phyloP scores from a whole-genome alignment of 371 early-diverging fungal genomes.

The Lichtheimia ornata region DNA sequence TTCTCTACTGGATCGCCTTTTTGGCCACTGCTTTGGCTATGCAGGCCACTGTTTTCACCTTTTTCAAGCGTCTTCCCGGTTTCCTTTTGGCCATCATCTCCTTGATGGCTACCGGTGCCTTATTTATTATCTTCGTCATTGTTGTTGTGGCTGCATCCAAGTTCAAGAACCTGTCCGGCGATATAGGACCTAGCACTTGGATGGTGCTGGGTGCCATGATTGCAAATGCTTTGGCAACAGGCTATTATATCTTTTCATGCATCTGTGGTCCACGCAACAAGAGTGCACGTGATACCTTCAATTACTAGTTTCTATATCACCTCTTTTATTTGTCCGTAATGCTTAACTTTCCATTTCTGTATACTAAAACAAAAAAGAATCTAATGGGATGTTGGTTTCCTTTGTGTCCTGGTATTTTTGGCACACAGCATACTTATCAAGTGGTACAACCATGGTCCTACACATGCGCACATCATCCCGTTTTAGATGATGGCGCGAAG shows the following conservation, averaged over 20 bases:
- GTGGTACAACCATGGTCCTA: too few relatives aligned
- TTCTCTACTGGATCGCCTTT: conserved; percentile 46
- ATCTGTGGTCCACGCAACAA: too few relatives aligned
- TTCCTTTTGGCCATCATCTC: conserved; percentile 24
- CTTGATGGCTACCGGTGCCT: conserved; percentile 21
- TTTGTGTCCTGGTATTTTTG: too few relatives aligned
- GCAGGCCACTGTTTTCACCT: conserved; percentile 34
- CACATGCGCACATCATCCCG: too few relatives aligned
- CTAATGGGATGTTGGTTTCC: too few relatives aligned
- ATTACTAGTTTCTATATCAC: too few relatives aligned
- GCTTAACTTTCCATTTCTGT: too few relatives aligned
- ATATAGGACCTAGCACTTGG: conserved; percentile 20
- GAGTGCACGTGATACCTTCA: too few relatives aligned
- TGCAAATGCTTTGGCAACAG: conserved; percentile 13
- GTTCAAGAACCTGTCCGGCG: conserved; percentile 9
- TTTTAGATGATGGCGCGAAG: too few relatives aligned
- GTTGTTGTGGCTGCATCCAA: conserved; percentile 16
- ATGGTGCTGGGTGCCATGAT: conserved; percentile 19
- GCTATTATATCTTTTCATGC: conserved; percentile 6
- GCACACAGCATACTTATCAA: too few relatives aligned
- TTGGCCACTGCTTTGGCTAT: conserved; percentile 40
- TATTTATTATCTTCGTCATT: conserved; percentile 18
- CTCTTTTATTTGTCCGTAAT: too few relatives aligned
- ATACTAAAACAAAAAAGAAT: too few relatives aligned
- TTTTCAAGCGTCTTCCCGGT: conserved; percentile 34